Conservation (phyloP, 2,329 filamentous ascomycete genomes). For the Penicillium sp. region DNA sequence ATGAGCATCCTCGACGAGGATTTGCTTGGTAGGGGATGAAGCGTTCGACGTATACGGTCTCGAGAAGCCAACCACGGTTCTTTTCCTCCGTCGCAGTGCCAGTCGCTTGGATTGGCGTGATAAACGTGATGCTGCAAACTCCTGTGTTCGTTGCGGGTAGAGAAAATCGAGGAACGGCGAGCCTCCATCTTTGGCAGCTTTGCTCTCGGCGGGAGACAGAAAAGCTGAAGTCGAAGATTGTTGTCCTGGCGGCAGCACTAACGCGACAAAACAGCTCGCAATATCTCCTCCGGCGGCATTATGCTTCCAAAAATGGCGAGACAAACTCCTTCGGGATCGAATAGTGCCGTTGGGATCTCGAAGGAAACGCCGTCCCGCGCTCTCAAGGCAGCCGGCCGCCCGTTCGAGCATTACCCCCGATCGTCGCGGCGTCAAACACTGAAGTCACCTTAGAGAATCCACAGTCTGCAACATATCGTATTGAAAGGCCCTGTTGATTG, state of each 20-base stretch:
- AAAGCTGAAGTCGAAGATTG: constrained; percentile 27
- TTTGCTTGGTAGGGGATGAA: constrained; percentile 16
- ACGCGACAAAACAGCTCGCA: constrained; percentile 43
- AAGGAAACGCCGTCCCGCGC: constrained; percentile 55
- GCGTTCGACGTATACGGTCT: constrained; percentile 39
- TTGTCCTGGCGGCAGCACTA: constrained; percentile 34
- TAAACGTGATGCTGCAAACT: constrained; percentile 31
- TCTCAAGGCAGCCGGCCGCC: constrained; percentile 57
- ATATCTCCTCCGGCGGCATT: constrained; percentile 38
- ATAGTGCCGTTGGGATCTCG: constrained; percentile 48
- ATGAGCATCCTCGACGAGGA: constrained; percentile 6
- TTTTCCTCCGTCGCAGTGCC: constrained; percentile 37
- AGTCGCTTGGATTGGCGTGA: constrained; percentile 34
- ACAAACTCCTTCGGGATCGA: constrained; percentile 44
- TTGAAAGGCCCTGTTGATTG: constrained; percentile 3
- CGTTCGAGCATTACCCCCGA: constrained; percentile 59
- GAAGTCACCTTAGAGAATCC: constrained; percentile 33
- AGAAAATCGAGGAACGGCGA: constrained; percentile 48
- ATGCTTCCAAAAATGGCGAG: constrained; percentile 46
- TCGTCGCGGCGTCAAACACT: constrained; percentile 36
- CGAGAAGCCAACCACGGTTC: constrained; percentile 26
- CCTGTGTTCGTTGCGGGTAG: constrained; percentile 43
- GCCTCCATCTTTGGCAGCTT: constrained; percentile 27
- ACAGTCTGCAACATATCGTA: constrained; percentile 38
- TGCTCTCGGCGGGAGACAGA: constrained; percentile 19